phyloP scores from a whole-genome alignment of 179 eudicot genomes.

The Drosera spatulata region DNA sequence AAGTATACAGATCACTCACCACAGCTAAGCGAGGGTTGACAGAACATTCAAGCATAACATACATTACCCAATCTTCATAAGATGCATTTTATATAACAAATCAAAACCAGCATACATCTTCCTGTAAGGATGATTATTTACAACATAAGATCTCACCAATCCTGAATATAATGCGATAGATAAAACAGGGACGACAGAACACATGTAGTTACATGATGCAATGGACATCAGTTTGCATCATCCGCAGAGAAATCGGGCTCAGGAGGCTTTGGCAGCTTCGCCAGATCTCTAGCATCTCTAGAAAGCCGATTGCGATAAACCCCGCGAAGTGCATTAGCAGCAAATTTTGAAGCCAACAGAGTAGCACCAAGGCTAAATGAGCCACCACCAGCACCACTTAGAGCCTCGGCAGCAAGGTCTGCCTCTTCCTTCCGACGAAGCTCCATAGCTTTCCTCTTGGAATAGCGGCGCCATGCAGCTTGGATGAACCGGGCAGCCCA shows the following conservation, averaged over 20 bases:
- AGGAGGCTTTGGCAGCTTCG: slow-evolving; percentile 84
- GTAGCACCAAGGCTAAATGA: slow-evolving; percentile 73
- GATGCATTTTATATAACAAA: too few relatives aligned
- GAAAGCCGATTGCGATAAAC: slow-evolving; percentile 63
- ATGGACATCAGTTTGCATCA: slow-evolving; percentile 16
- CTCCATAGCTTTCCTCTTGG: slow-evolving; percentile 63
- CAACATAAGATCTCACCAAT: too few relatives aligned
- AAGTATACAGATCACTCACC: too few relatives aligned
- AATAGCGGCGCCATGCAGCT: slow-evolving; percentile 85
- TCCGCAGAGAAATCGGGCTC: slow-evolving; percentile 93
- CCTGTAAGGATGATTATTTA: too few relatives aligned
- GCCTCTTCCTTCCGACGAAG: slow-evolving; percentile 38
- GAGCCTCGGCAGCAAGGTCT: slow-evolving; percentile 20
- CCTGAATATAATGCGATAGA: too few relatives aligned
- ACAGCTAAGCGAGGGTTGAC: too few relatives aligned
- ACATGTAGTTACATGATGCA: too few relatives aligned
- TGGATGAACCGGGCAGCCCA: slow-evolving; percentile 95
- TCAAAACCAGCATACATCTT: too few relatives aligned
- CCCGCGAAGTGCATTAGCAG: slow-evolving; percentile 80
- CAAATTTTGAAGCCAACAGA: slow-evolving; percentile 68
- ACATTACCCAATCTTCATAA: too few relatives aligned
- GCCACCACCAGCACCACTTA: slow-evolving; percentile 25
- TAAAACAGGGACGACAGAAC: too few relatives aligned
- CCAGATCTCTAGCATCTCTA: slow-evolving; percentile 47
- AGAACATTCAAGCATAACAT: too few relatives aligned